These are phyloP conservation scores for Carex littledalei DNA, from an alignment of 176 grass and related monocot species.

Conservation along the genomic window DNA sequence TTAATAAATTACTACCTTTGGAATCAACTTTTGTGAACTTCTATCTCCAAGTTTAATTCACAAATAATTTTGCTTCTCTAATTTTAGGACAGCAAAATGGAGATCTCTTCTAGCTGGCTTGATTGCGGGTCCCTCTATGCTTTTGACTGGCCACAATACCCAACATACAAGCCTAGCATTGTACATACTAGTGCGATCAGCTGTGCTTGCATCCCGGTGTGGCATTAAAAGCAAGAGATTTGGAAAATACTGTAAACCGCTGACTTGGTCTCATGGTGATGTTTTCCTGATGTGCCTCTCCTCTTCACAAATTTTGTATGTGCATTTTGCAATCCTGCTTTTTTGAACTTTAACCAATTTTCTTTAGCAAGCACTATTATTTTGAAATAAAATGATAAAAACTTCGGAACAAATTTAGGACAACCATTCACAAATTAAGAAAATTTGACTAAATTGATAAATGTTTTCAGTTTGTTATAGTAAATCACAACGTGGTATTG, in stretches of 20 bases:
- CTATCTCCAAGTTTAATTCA: not conserved
- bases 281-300: conserved; percentile 95
- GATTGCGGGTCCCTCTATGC: conserved; percentile 93
- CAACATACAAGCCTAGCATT: conserved; percentile 93
- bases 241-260: conserved; percentile 84
- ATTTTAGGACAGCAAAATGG: conserved; percentile 87
- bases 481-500: no score
- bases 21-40: not conserved
- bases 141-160: conserved; percentile 74
- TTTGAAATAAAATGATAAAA: not conserved
- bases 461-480: not conserved
- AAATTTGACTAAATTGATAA: not conserved
- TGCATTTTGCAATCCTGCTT: not conserved
- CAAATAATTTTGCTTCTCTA: conserved; percentile 27
- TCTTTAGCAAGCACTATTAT: not conserved
- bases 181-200: conserved; percentile 91
- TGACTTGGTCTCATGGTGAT: conserved; percentile 95
- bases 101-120: conserved; percentile 80
- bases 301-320: conserved; percentile 96
- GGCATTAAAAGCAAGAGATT: conserved; percentile 93
- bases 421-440: not conserved
- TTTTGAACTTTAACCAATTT: not conserved
- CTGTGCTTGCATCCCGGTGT: conserved; percentile 77
- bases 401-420: not conserved
- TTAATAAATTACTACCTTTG: not conserved